A percentile compares a stretch with the other conserved stretches of the same genome.
Evolutionary conservation across 805 yeast genomes (phyloP).

Genomic region (Hanseniaspora jakobsenii): DNA sequence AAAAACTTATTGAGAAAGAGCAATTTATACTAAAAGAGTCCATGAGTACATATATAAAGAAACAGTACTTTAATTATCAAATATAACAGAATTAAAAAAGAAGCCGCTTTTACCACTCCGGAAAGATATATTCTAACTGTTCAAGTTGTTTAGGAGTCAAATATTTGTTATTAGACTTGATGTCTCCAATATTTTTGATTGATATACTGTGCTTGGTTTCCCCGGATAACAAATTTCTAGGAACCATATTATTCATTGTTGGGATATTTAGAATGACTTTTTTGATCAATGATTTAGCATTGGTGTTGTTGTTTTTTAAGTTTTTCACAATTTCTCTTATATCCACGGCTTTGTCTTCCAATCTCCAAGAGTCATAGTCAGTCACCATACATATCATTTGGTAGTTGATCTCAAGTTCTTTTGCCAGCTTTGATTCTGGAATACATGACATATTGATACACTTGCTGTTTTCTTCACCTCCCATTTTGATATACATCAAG

Average conservation of each 20-base stretch:
- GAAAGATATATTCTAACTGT: slow-evolving; percentile 78
- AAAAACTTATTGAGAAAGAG: too few species aligned
- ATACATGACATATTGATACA: slow-evolving; percentile 94
- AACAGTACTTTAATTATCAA: background rate
- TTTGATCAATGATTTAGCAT: slow-evolving; percentile 70
- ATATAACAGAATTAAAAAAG: background rate
- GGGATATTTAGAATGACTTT: too few species aligned
- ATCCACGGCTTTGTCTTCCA: slow-evolving; percentile 87
- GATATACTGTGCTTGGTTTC: slow-evolving; percentile 71
- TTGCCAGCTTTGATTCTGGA: slow-evolving; percentile 95
- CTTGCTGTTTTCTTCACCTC: slow-evolving; percentile 81
- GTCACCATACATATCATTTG: slow-evolving; percentile 99
- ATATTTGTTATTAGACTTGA: slow-evolving; percentile 37
- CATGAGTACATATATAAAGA: too few species aligned
- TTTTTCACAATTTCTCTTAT: slow-evolving; percentile 95
- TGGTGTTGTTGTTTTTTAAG: slow-evolving; percentile 71
- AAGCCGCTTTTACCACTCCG: slow-evolving; percentile 72
- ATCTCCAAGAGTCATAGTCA: slow-evolving; percentile 98
- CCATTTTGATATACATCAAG: slow-evolving; percentile 45
- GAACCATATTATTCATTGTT: too few species aligned
- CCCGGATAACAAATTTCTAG: slow-evolving; percentile 53
- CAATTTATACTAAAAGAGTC: too few species aligned
- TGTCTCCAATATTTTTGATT: slow-evolving; percentile 34
- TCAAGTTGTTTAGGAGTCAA: slow-evolving; percentile 60
- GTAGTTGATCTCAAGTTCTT: slow-evolving; percentile 93